Base-by-base conservation (phyloP, 176 grass and related monocot genomes). In the Typha latifolia region DNA sequence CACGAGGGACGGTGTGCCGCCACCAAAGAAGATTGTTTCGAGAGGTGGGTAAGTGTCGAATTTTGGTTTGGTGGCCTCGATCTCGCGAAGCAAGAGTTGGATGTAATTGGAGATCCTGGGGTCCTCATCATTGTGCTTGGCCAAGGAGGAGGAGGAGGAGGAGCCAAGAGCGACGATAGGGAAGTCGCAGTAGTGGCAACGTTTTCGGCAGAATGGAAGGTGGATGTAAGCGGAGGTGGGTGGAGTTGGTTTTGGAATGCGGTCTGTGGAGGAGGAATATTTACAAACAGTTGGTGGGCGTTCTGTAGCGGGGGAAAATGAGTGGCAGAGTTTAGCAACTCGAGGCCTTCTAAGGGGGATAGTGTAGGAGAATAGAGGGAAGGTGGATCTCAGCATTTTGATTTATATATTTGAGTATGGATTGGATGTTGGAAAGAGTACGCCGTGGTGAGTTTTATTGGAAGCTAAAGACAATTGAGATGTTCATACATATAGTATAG, bases 141-240 rank as follows among this genome's bases (percentile, higher is more conserved):
- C 4, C 27, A 29, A 51, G 63, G 10, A 16, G 67, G 14, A 14
- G 82, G n/a, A 0, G 52, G n/a, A 5, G 16, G 53, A 78, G 23
- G 87, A 82, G 70, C 91, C 91, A 37, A 96, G 87, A 4, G 84
- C 84, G 14, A 91, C 51, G 78, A 96, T 83, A 62, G 91, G 87
- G 68, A 96, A 96, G 74, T 96, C 91, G 66, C 91, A 91, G 67
- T 96, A 96, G 72, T 86, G 77, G 79, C 91, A 96, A 14, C 91
- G 87, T 68, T 88, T 91, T 77, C 87, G 87, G 77, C 87, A 91
- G 82, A 88, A 91, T 14, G 91, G 84, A 32, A 88, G 91, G 70
- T 91, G 91, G 49, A 91, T 75, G 74, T 96, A 96, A 9, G 80
- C 87, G 26, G 91, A 91, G 12, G 79, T 66, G 1, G 87, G 87